Base-by-base conservation (phyloP, 306 rosid species). In the Dryas alaskensis region DNA sequence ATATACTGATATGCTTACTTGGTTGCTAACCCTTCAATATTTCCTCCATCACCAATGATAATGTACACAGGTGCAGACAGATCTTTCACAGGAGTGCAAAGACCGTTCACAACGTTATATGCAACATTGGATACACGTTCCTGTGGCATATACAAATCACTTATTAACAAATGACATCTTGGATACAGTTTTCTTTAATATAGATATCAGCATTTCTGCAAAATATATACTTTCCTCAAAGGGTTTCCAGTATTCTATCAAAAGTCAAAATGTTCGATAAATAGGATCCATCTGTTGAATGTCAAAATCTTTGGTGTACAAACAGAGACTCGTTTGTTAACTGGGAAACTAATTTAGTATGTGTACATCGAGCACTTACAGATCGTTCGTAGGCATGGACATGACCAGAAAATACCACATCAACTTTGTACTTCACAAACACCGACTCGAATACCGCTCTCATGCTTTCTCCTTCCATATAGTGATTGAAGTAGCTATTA, bases 361-460 rank as follows among this genome's bases (percentile, higher is more conserved):
- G 37, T 0, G 8, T 0, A 57, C 37, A 22, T 27, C 22, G 40
- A 70, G 19, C 10, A 71, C 89, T 83, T 82, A 89, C 93, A 4
- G 93, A 85, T 55, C 97, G 85, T 78, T 92, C 96, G 31, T 92
- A 92, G 39, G 93, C 88, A 72, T 89, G 97, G 27, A 92, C 97
- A 60, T 89, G 96, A 59, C 97, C 96, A 39, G 90, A 77, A 80
- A 82, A 88, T 62, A 89, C 89, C 7, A 88, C 71, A 72, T 92
- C 97, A 4, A 89, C 93, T 82, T 89, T 89, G 90, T 82, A 77
- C 67, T 84, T 4, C 16, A 92, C 92, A 68, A 89, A 87, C 90
- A 89, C 85, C 2, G 86, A 9, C 70, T 92, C 97, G 44, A 25
- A 89, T 84, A 81, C 78, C 2, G 85, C 92, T 79, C 96, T 88